A percentile compares a stretch with the other conserved stretches of the same genome.
These are phyloP conservation scores for Lonicera japonica DNA, from an alignment of 129 eudicot genomes.

Conservation along the genomic window DNA sequence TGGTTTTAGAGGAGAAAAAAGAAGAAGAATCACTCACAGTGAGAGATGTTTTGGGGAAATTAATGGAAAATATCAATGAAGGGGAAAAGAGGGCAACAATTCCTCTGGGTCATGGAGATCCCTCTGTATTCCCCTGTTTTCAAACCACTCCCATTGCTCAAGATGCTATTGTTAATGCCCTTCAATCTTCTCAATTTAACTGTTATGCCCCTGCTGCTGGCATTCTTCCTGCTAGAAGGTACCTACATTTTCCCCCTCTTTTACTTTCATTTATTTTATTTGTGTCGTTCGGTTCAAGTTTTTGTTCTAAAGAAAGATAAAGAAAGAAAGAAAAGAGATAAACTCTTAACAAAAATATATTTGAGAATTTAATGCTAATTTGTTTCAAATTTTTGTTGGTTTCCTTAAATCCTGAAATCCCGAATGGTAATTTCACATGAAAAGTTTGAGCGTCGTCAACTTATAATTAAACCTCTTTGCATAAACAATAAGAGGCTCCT, in stretches of 20 bases:
- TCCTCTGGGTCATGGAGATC: slow-evolving; percentile 11
- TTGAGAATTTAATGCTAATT: not conserved
- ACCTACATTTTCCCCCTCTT: not conserved
- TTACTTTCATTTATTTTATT: not conserved
- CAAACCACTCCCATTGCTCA: slow-evolving; percentile 12
- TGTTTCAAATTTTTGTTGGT: too few species aligned
- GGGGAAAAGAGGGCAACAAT: not conserved
- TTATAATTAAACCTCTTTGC: too few species aligned
- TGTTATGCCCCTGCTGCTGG: slow-evolving; percentile 16
- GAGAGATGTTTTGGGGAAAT: not conserved
- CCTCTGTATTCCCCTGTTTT: slow-evolving; percentile 15
- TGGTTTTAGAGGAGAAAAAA: not conserved
- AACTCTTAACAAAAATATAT: not conserved
- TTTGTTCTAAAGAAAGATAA: not conserved
- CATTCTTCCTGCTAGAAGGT: slow-evolving; percentile 16
- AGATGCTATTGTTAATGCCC: slow-evolving; percentile 13
- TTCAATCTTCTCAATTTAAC: slow-evolving; percentile 9
- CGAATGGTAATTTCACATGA: too few species aligned
- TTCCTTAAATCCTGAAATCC: too few species aligned
- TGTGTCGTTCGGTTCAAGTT: not conserved
- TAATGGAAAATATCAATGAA: not conserved
- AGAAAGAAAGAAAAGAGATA: too few species aligned
- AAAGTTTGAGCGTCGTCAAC: too few species aligned
- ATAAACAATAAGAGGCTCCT: too few species aligned
- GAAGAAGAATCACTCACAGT: not conserved